These are phyloP conservation scores for Sclerotiophoma versabilis DNA, from an alignment of 2,329 filamentous ascomycete species.

Conservation along the genomic window DNA sequence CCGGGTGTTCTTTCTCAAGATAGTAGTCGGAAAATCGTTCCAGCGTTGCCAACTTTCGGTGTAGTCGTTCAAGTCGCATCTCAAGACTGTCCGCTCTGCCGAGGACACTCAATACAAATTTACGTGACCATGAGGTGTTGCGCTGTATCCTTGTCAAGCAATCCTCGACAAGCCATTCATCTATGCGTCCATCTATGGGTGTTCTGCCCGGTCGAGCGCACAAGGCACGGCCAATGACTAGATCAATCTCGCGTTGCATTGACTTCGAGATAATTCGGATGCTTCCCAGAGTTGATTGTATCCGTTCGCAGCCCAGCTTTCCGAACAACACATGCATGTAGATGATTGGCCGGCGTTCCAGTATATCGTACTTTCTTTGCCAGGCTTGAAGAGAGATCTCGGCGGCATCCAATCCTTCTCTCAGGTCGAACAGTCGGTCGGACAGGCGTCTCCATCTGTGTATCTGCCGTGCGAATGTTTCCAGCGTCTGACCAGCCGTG, in stretches of 20 bases:
- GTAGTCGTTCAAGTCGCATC: slow-evolving; percentile 24
- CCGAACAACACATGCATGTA: slow-evolving; percentile 36
- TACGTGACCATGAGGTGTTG: slow-evolving; percentile 29
- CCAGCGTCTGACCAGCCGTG: slow-evolving; percentile 26
- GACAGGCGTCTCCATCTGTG: slow-evolving; percentile 28
- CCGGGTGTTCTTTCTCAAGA: slow-evolving; percentile 35
- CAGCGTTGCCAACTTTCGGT: slow-evolving; percentile 29
- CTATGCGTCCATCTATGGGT: slow-evolving; percentile 1
- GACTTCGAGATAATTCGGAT: slow-evolving; percentile 18
- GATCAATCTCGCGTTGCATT: slow-evolving; percentile 25
- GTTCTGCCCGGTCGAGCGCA: slow-evolving; percentile 10
- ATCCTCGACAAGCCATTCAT: slow-evolving; percentile 25
- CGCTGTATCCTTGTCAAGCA: slow-evolving; percentile 27
- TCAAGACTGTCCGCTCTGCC: slow-evolving; percentile 28
- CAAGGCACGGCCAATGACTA: slow-evolving; percentile 28
- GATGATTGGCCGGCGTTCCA: slow-evolving; percentile 23
- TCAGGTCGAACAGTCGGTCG: slow-evolving; percentile 33
- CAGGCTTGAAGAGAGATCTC: slow-evolving; percentile 32
- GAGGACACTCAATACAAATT: slow-evolving; percentile 30
- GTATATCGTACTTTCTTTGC: slow-evolving; percentile 34
- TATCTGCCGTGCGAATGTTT: slow-evolving; percentile 28
- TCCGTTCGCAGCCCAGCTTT: slow-evolving; percentile 26
- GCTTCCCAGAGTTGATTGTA: slow-evolving; percentile 11
- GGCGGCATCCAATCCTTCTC: slow-evolving; percentile 26
- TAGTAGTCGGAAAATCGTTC: slow-evolving; percentile 33